Percentiles rank a stretch among this genome's conserved stretches.
Conservation (phyloP, 2,329 filamentous ascomycete genomes). For the Botryosphaeria dothidea region DNA sequence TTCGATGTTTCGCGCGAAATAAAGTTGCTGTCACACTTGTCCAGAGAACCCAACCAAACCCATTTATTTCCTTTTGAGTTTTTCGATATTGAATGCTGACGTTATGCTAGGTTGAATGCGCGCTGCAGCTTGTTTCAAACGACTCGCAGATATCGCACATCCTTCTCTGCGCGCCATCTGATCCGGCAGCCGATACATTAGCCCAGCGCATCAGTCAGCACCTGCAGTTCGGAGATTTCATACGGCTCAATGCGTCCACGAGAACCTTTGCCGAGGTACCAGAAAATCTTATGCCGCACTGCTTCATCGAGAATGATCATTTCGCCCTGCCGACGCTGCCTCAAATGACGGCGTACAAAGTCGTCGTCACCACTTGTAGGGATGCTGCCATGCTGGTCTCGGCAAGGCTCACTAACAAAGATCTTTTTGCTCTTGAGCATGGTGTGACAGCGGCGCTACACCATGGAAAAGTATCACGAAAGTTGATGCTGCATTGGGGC, state of each 20-base stretch:
- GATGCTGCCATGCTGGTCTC: slow-evolving; percentile 45
- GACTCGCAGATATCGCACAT: slow-evolving; percentile 33
- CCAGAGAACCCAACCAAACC: background rate
- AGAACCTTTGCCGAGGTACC: slow-evolving; percentile 46
- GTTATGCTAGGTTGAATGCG: background rate
- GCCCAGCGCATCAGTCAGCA: slow-evolving; percentile 40
- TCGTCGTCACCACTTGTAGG: slow-evolving; percentile 46
- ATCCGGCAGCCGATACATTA: slow-evolving; percentile 48
- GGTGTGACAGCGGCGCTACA: slow-evolving; percentile 34
- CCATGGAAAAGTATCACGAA: slow-evolving; percentile 25
- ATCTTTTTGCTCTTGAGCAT: slow-evolving; percentile 41
- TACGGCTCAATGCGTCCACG: slow-evolving; percentile 45
- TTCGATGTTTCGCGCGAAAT: background rate
- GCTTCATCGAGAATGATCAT: slow-evolving; percentile 41
- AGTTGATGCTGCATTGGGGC: slow-evolving; percentile 41
- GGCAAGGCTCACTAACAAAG: slow-evolving; percentile 45
- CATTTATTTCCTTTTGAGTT: background rate
- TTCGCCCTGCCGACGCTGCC: slow-evolving; percentile 44
- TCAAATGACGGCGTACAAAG: slow-evolving; percentile 41
- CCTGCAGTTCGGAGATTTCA: slow-evolving; percentile 38
- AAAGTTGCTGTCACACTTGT: background rate
- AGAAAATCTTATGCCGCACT: slow-evolving; percentile 39
- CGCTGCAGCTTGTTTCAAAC: background rate
- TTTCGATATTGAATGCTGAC: background rate
- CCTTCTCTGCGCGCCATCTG: slow-evolving; percentile 48